Percentiles rank a stretch among this genome's conserved stretches.
Evolutionary conservation across 352 stramenopile genomes (phyloP).

Genomic region (Globisporangium abappressorium): DNA sequence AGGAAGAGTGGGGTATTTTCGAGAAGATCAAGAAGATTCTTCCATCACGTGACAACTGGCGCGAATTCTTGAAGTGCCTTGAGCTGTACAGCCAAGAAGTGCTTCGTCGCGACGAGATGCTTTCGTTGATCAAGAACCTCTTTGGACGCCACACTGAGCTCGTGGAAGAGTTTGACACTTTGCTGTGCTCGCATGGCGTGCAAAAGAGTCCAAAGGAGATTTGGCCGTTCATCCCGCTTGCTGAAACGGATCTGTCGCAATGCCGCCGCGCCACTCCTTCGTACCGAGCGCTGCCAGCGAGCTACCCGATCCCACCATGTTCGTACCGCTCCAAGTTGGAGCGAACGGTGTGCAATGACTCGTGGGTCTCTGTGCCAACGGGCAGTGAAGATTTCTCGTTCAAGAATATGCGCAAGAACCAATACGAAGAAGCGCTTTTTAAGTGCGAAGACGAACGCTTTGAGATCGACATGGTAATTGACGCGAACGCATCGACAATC

Average conservation of each 20-base stretch:
- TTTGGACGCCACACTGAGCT: conserved; percentile 85
- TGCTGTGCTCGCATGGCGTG: conserved; percentile 73
- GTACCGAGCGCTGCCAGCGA: conserved; percentile 96
- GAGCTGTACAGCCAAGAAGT: conserved; percentile 98
- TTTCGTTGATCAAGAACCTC: conserved; percentile 85
- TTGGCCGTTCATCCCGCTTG: conserved; percentile 89
- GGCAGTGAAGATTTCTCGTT: conserved; percentile 99
- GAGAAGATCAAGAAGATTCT: conserved; percentile 94
- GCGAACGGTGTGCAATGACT: conserved; percentile 92
- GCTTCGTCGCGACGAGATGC: conserved; percentile 86
- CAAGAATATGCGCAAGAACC: conserved; percentile 99
- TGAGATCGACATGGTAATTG: conserved; percentile 94
- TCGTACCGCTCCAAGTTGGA: conserved; percentile 93
- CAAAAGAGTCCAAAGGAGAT: conserved; percentile 86
- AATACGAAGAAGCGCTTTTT: conserved; percentile 99
- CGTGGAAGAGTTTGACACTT: conserved; percentile 75
- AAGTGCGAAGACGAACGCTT: conserved; percentile 98
- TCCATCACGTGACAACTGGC: conserved; percentile 91
- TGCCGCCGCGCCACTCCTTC: conserved; percentile 92
- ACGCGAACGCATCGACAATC: conserved; percentile 95
- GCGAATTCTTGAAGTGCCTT: conserved; percentile 98
- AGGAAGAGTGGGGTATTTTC: conserved; percentile 92
- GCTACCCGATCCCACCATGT: conserved; percentile 97
- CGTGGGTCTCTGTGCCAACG: conserved; percentile 97
- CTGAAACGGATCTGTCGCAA: conserved; percentile 90